Percentiles rank a stretch among this genome's conserved stretches.
Evolutionary conservation across 352 stramenopile genomes (phyloP).

Genomic region (Bremia lactucae): DNA sequence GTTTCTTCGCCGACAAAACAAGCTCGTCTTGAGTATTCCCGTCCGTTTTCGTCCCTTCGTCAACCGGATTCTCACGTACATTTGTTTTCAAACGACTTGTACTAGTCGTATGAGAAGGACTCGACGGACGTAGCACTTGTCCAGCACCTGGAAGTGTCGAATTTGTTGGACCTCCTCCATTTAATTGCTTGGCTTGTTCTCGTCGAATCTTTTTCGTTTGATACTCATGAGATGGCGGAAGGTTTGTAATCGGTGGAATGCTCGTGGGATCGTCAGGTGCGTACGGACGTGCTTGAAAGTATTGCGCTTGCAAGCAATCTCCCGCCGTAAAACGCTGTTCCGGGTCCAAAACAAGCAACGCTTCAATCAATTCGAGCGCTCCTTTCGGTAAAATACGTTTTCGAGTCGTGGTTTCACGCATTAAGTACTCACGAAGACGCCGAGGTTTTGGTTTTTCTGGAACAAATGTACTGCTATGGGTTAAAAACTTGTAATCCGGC

Average conservation of each 20-base stretch:
- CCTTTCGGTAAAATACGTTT: conserved; percentile 78
- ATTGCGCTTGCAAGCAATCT: conserved; percentile 88
- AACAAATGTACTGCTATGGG: conserved; percentile 74
- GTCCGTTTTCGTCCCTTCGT: too few relatives aligned
- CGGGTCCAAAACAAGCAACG: conserved; percentile 92
- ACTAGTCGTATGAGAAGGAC: too few relatives aligned
- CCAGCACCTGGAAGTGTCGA: conserved; percentile 21
- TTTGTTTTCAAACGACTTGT: too few relatives aligned
- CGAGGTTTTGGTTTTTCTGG: conserved; percentile 62
- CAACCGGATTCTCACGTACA: too few relatives aligned
- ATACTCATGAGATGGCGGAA: conserved; percentile 78
- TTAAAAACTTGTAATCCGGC: conserved; percentile 82
- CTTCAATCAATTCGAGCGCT: conserved; percentile 87
- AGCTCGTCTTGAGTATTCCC: too few relatives aligned
- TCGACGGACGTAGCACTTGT: conserved; percentile 13
- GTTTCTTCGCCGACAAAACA: too few relatives aligned
- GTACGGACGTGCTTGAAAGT: conserved; percentile 85
- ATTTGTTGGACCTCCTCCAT: conserved; percentile 27
- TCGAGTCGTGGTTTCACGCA: conserved; percentile 53
- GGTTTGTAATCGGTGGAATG: conserved; percentile 56
- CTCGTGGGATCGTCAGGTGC: conserved; percentile 49
- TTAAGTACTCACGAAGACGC: conserved; percentile 60
- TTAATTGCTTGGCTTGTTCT: conserved; percentile 65
- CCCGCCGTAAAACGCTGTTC: conserved; percentile 87
- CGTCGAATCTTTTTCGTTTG: conserved; percentile 86